Conservation (phyloP, 148 eudicot genomes). For the Chenopodium album region DNA sequence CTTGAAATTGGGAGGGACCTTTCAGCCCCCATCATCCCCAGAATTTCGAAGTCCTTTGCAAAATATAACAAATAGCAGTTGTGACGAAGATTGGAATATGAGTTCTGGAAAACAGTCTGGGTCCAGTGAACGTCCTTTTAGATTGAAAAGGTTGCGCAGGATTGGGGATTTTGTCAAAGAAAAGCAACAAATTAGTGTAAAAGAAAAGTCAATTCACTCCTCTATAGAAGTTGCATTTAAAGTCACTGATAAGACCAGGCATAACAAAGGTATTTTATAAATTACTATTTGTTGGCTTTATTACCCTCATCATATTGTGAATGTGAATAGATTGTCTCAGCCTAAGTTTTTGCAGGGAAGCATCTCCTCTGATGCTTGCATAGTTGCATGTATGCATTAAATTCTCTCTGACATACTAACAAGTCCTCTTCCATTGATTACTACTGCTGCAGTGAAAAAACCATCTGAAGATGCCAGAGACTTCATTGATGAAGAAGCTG, state of each 20-base stretch:
- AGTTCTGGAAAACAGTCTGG: constrained; percentile 51
- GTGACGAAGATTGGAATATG: constrained; percentile 66
- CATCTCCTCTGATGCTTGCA: constrained; percentile 11
- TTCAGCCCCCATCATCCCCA: constrained; percentile 27
- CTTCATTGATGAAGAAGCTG: constrained; percentile 86
- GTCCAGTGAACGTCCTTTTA: constrained; percentile 39
- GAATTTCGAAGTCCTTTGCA: constrained; percentile 46
- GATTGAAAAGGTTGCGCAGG: constrained; percentile 70
- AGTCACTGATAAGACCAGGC: constrained; percentile 22
- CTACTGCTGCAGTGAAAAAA: constrained; percentile 46
- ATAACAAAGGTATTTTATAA: constrained; percentile 38
- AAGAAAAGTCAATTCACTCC: constrained; percentile 26
- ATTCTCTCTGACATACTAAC: constrained; percentile 9
- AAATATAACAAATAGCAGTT: constrained; percentile 48
- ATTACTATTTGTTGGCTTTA: background rate
- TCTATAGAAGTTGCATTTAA: constrained; percentile 19
- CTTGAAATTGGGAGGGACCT: constrained; percentile 6
- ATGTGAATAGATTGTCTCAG: background rate
- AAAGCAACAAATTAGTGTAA: constrained; percentile 16
- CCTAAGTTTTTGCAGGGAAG: background rate
- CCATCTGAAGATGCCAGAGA: constrained; percentile 47
- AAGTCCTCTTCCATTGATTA: constrained; percentile 15
- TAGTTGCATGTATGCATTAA: background rate
- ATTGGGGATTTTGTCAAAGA: constrained; percentile 47
- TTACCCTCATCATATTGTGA: background rate